phyloP scores from a whole-genome alignment of 768 basidiomycete species.

The Leccinum uliginosum region DNA sequence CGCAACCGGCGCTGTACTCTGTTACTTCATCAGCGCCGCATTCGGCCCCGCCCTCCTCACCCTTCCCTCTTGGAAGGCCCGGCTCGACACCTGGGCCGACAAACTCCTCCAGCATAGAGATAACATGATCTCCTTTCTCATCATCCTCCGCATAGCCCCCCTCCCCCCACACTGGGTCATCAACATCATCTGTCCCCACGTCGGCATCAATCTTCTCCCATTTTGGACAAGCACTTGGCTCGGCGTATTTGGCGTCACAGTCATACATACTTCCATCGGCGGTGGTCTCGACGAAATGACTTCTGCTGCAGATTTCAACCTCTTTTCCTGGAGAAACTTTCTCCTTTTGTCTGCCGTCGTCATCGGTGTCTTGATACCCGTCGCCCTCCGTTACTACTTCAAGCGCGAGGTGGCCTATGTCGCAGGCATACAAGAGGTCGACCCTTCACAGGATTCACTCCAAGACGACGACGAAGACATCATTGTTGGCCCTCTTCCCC shows the following conservation, averaged over 20 bases:
- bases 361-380: conserved; percentile 90
- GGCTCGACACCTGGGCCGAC: conserved; percentile 75
- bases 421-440: conserved; percentile 34
- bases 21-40: conserved; percentile 88
- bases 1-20: conserved; percentile 84
- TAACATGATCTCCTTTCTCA: conserved; percentile 87
- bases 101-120: conserved; percentile 77
- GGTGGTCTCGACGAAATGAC: conserved; percentile 95
- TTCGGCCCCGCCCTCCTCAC: conserved; percentile 90
- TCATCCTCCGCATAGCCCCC: conserved; percentile 92
- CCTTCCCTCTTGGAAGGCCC: conserved; percentile 78
- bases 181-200: conserved; percentile 88
- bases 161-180: conserved; percentile 97
- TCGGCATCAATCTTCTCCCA: conserved; percentile 77
- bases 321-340: conserved; percentile 90
- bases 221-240: conserved; percentile 92
- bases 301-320: conserved; percentile 85
- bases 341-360: conserved; percentile 80
- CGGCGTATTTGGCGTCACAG: conserved; percentile 84
- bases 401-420: conserved; percentile 50
- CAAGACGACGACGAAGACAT: conserved; percentile 43
- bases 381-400: conserved; percentile 83
- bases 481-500: conserved; percentile 51
- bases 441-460: conserved; percentile 31
- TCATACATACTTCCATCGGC: conserved; percentile 95